Conservation (phyloP, 108 stramenopile species). For the Nitzschia inconspicua region DNA sequence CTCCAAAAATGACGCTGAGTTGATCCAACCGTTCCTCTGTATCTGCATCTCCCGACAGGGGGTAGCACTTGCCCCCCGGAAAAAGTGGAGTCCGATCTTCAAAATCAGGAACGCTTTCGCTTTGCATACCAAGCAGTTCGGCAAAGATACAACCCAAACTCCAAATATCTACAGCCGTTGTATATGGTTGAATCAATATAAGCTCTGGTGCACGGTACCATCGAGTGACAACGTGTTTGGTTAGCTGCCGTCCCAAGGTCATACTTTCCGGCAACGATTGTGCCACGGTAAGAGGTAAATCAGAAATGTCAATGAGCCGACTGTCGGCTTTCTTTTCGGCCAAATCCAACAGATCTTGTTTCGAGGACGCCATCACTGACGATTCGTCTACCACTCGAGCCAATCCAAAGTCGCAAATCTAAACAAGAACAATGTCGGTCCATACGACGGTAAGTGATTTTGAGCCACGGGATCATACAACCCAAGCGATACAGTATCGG, state of each 20-base stretch:
- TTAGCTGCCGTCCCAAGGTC: slow-evolving; percentile 85
- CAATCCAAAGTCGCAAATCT: slow-evolving; percentile 98
- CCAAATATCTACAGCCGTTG: slow-evolving; percentile 97
- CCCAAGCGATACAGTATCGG: background rate
- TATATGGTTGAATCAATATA: slow-evolving; percentile 94
- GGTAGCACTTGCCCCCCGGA: slow-evolving; percentile 96
- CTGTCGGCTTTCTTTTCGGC: background rate
- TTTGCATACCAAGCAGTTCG: slow-evolving; percentile 91
- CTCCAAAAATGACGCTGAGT: slow-evolving; percentile 95
- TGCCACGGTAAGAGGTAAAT: background rate
- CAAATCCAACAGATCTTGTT: background rate
- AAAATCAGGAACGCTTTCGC: slow-evolving; percentile 84
- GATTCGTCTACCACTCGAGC: slow-evolving; percentile 81
- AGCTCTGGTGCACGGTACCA: slow-evolving; percentile 99
- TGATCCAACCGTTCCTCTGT: slow-evolving; percentile 87
- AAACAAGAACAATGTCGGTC: background rate
- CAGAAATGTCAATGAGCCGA: background rate
- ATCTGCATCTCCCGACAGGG: slow-evolving; percentile 79
- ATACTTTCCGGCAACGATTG: slow-evolving; percentile 2
- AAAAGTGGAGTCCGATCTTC: slow-evolving; percentile 93
- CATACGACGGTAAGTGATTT: background rate
- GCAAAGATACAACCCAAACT: slow-evolving; percentile 90
- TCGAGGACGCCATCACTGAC: background rate
- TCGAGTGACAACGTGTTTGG: slow-evolving; percentile 98
- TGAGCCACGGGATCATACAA: background rate